Base-by-base conservation (phyloP, 2,329 filamentous ascomycete species). In the Trichophyton rubrum region DNA sequence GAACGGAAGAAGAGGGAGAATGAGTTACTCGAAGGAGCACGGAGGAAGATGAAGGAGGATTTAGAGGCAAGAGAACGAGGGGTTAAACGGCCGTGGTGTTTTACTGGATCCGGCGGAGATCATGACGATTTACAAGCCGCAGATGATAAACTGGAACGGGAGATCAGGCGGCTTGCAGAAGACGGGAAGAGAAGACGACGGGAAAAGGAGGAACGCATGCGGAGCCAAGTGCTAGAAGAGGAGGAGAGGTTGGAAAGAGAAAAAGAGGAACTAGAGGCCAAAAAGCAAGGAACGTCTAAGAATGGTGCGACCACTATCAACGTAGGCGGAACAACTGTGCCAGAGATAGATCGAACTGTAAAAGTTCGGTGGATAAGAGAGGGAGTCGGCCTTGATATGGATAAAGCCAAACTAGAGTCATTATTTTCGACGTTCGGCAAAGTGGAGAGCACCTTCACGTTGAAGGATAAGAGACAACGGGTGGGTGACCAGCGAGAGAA, bases 21-120 rank as follows among this genome's bases (percentile, higher is more conserved):
- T 67, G 85, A 88, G 58, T 79, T 86, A 63, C 87, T 95, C 74
- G 85, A 89, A 67, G 84, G 84, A 56, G 82, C 85, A 72, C 79
- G 87, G 66, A 79, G 88, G 69, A 81, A 84, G 66, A 88, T 95
- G 82, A 88, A 89, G 65, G 90, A 95, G 69, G 90, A 96, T 69
- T 76, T 97, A 58, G 90, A 96, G 74, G 81, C 83, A 27, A 79
- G 88, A 20, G 92, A 96, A 38, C 77, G 78, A 33, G 85, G 85
- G 2, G 78, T 84, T 58, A 85, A 83, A 69, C 75, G 82, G 49
- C 76, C 83, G 63, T 80, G 80, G 74, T 80, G 63, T 13, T 51
- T 64, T 8, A 62, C 64, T 20, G 64, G 64, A 35, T 61, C 62
- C 24, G 59, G 57, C 38, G 67, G 63, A 1, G 72, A 74, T 72